These are phyloP conservation scores for Teratosphaeria zuluensis DNA, from an alignment of 2,329 filamentous ascomycete genomes.

Conservation along the genomic window DNA sequence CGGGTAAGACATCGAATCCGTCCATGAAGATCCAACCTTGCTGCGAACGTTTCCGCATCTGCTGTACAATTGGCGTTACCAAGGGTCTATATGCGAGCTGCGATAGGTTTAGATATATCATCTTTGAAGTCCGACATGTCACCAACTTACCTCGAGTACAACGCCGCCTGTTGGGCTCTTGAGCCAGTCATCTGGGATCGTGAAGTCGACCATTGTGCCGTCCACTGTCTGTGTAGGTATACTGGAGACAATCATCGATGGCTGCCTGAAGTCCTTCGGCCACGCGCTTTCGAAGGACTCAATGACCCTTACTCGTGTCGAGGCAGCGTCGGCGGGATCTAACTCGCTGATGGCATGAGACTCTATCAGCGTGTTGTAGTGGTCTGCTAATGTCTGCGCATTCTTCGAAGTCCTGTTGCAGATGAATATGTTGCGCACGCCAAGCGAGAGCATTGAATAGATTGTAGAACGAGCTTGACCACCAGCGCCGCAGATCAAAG, in stretches of 20 bases:
- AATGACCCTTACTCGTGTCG: slow-evolving; percentile 46
- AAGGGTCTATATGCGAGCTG: slow-evolving; percentile 59
- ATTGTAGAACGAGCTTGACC: slow-evolving; percentile 72
- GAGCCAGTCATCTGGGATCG: slow-evolving; percentile 60
- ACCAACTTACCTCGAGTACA: slow-evolving; percentile 2
- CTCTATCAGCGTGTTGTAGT: slow-evolving; percentile 53
- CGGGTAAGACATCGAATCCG: slow-evolving; percentile 64
- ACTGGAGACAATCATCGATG: slow-evolving; percentile 67
- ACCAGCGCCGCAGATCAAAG: slow-evolving; percentile 48
- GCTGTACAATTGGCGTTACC: slow-evolving; percentile 59
- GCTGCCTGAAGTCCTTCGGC: slow-evolving; percentile 53
- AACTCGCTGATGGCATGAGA: slow-evolving; percentile 14
- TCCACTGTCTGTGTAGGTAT: slow-evolving; percentile 62
- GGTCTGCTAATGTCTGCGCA: slow-evolving; percentile 55
- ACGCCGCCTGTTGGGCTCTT: slow-evolving; percentile 65
- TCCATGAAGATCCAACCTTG: slow-evolving; percentile 66
- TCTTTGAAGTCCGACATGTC: too few relatives aligned
- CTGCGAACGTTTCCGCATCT: slow-evolving; percentile 51
- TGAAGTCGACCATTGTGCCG: slow-evolving; percentile 59
- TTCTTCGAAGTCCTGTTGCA: slow-evolving; percentile 62
- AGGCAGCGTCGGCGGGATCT: slow-evolving; percentile 8
- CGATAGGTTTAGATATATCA: not conserved
- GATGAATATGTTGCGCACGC: slow-evolving; percentile 65
- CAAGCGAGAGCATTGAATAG: slow-evolving; percentile 69
- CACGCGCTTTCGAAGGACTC: slow-evolving; percentile 50